Conservation (phyloP, 2,329 filamentous ascomycete species). For the Beauveria bassiana region DNA sequence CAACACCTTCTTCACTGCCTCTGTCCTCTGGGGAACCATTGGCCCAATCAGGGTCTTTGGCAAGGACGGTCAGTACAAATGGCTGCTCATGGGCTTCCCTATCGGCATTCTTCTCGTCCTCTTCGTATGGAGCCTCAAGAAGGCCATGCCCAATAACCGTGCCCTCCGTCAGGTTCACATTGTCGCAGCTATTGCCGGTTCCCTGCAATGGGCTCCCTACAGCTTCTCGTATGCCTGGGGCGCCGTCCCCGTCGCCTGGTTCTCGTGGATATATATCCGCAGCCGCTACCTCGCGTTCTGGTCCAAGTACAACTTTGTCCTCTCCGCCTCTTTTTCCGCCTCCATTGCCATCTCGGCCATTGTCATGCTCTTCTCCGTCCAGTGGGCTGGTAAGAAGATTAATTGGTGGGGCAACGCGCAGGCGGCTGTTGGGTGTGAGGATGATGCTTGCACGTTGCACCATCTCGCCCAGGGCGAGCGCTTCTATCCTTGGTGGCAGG, state of each 20-base stretch:
- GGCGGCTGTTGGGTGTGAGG: constrained; percentile 19
- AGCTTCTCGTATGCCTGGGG: constrained; percentile 40
- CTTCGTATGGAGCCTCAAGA: constrained; percentile 28
- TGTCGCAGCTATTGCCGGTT: constrained; percentile 33
- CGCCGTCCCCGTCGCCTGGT: constrained; percentile 37
- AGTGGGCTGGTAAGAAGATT: constrained; percentile 29
- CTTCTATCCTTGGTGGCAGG: constrained; percentile 22
- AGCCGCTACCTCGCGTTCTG: constrained; percentile 38
- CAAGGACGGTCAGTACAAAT: constrained; percentile 29
- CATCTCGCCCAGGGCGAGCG: constrained; percentile 19
- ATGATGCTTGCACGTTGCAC: constrained; percentile 16
- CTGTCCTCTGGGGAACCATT: constrained; percentile 38
- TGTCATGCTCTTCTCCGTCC: constrained; percentile 40
- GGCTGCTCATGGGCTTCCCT: constrained; percentile 33
- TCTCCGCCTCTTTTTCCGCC: constrained; percentile 37
- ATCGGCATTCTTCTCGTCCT: constrained; percentile 29
- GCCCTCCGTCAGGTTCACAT: constrained; percentile 33
- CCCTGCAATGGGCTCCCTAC: constrained; percentile 34
- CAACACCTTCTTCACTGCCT: constrained; percentile 36
- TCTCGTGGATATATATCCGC: constrained; percentile 41
- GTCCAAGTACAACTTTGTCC: constrained; percentile 42
- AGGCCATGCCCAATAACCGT: constrained; percentile 23
- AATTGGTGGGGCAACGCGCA: constrained; percentile 39
- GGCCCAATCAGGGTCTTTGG: constrained; percentile 36
- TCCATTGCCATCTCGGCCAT: constrained; percentile 39